Percentiles rank a stretch among this genome's conserved stretches.
These are phyloP conservation scores for Hypomontagnella monticulosa DNA, from an alignment of 495 filamentous ascomycete genomes.

Conservation along the genomic window DNA sequence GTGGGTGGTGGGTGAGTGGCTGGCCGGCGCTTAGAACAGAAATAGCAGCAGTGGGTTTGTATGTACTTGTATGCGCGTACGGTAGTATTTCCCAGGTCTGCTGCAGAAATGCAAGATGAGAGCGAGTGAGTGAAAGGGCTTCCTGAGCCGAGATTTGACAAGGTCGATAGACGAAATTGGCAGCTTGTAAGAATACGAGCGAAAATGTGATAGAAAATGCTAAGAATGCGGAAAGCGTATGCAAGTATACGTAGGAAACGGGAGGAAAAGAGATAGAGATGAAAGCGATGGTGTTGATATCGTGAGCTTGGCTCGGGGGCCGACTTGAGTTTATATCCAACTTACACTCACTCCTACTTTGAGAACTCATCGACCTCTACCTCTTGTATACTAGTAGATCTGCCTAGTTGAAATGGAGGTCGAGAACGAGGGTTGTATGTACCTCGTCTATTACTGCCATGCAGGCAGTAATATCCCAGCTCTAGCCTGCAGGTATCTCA, in stretches of 20 bases:
- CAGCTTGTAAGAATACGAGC: slow-evolving; percentile 5
- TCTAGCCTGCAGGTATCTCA: slow-evolving; percentile 9
- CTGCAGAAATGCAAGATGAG: slow-evolving; percentile 37
- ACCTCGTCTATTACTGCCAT: slow-evolving; percentile 5
- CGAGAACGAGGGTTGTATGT: slow-evolving; percentile 7
- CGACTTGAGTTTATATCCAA: slow-evolving; percentile 29
- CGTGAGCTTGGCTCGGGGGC: slow-evolving; percentile 8
- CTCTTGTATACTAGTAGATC: neutral
- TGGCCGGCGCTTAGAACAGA: slow-evolving; percentile 46
- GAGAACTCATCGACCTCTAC: no score
- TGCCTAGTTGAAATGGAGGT: slow-evolving; percentile 8
- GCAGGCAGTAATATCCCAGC: slow-evolving; percentile 12
- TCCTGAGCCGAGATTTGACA: slow-evolving; percentile 47
- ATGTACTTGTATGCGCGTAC: slow-evolving; percentile 24
- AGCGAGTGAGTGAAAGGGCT: slow-evolving; percentile 34
- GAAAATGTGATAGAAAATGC: neutral
- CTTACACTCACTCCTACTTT: neutral
- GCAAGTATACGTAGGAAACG: slow-evolving; percentile 15
- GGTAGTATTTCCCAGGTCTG: slow-evolving; percentile 31
- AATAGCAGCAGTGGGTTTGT: slow-evolving; percentile 26
- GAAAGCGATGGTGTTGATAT: slow-evolving; percentile 12
- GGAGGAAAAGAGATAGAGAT: slow-evolving; percentile 12
- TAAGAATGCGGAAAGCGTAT: neutral
- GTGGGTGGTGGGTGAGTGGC: slow-evolving; percentile 32
- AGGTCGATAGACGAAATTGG: slow-evolving; percentile 16